These are phyloP conservation scores for Trichoderma koningiopsis DNA, from an alignment of 2,329 filamentous ascomycete genomes.

Conservation along the genomic window DNA sequence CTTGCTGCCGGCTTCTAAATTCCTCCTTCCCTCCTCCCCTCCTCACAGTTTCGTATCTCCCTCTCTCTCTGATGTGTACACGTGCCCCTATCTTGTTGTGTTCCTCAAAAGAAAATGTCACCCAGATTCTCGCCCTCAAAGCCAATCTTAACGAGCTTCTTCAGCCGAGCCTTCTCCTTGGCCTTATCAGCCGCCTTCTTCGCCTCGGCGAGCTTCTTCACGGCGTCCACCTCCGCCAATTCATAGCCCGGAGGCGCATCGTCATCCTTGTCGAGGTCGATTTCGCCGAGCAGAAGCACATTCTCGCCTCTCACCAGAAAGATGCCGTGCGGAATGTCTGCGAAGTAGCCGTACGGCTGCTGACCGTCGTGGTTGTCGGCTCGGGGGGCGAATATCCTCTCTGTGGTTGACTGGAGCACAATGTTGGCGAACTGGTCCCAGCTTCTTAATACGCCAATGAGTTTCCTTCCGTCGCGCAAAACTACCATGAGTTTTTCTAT, in stretches of 20 bases:
- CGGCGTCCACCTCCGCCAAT: conserved; percentile 65
- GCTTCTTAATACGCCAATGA: conserved; percentile 87
- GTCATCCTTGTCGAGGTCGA: conserved; percentile 95
- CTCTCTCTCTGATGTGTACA: background rate
- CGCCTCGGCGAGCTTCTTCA: conserved; percentile 72
- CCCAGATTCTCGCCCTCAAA: conserved; percentile 86
- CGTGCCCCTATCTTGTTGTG: background rate
- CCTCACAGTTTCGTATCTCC: background rate
- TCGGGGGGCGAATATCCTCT: conserved; percentile 74
- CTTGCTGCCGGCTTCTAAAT: conserved; percentile 3
- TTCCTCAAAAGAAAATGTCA: conserved; percentile 66
- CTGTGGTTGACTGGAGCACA: conserved; percentile 88
- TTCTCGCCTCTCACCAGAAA: conserved; percentile 96
- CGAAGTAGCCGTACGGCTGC: conserved; percentile 61
- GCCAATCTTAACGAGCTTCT: conserved; percentile 73
- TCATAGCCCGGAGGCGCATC: conserved; percentile 74
- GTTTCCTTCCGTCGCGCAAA: conserved; percentile 88
- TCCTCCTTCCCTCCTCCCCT: background rate
- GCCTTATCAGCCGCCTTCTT: conserved; percentile 69
- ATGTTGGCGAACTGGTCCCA: conserved; percentile 99
- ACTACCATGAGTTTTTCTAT: conserved; percentile 93
- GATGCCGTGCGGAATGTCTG: conserved; percentile 81
- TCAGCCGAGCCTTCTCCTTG: conserved; percentile 70
- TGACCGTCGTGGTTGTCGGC: conserved; percentile 45
- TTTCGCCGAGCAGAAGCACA: conserved; percentile 91